These are phyloP conservation scores for Hibiscus syriacus DNA, from an alignment of 345 rosid species.

Conservation along the genomic window DNA sequence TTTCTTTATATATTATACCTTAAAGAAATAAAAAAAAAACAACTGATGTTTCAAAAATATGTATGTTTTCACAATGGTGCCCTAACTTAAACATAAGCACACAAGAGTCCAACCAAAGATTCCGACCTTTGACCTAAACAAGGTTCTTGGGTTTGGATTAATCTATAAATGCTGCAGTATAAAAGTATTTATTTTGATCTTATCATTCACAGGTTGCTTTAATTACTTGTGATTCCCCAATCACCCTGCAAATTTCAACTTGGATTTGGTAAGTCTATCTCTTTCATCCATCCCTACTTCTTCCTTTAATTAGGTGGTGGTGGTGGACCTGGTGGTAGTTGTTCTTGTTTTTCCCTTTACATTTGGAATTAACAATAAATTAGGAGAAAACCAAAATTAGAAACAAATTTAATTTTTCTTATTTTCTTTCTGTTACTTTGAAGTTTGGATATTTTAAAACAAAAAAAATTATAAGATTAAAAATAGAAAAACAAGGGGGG, in stretches of 20 bases:
- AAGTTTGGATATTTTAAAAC: background rate
- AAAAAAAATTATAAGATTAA: background rate
- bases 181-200: background rate
- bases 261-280: background rate
- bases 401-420: background rate
- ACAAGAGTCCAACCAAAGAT: background rate
- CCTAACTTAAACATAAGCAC: background rate
- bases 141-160: constrained; percentile 11
- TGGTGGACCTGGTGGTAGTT: too few relatives aligned
- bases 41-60: too few relatives aligned
- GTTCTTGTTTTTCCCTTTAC: too few relatives aligned
- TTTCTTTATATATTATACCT: too few relatives aligned
- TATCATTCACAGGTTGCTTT: background rate
- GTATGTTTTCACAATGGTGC: too few relatives aligned
- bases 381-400: background rate
- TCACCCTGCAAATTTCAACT: background rate
- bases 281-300: background rate
- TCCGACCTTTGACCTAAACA: constrained; percentile 11
- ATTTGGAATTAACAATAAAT: background rate
- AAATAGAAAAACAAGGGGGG: too few relatives aligned
- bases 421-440: too few relatives aligned
- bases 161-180: background rate
- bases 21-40: too few relatives aligned
- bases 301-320: background rate
- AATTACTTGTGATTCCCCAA: background rate